A percentile compares a stretch with the other conserved stretches of the same genome.
These are phyloP conservation scores for Aphanomyces cochlioides DNA, from an alignment of 352 stramenopile species.

Conservation along the genomic window DNA sequence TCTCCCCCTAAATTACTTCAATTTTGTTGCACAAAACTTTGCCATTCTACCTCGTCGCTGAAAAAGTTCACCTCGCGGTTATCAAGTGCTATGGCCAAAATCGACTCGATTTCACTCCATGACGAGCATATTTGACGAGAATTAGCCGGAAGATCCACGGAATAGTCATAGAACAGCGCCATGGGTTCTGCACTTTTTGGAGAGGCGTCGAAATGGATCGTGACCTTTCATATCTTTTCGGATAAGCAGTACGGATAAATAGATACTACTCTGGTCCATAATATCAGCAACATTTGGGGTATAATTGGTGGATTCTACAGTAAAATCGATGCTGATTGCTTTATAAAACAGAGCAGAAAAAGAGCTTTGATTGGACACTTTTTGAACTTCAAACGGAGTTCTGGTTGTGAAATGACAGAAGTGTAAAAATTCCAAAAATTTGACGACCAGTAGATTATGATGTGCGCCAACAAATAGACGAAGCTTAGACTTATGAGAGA, in stretches of 20 bases:
- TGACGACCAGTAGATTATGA: no score
- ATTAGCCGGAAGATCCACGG: conserved; percentile 57
- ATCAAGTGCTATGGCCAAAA: conserved; percentile 77
- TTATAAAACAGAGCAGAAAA: no score
- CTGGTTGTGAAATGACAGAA: no score
- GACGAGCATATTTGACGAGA: conserved; percentile 65
- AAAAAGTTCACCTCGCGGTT: conserved; percentile 88
- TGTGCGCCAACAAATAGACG: no score
- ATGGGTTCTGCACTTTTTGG: background rate
- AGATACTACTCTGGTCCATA: no score
- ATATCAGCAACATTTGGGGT: no score
- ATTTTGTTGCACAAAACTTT: conserved; percentile 12
- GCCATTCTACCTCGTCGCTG: conserved; percentile 68
- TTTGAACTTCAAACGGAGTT: no score
- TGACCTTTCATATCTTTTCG: conserved; percentile 1
- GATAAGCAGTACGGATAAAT: conserved; percentile 3
- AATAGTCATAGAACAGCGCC: conserved; percentile 83
- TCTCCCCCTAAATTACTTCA: conserved; percentile 52
- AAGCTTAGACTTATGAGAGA: no score
- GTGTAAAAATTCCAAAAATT: no score
- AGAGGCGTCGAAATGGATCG: background rate
- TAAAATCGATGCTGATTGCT: no score
- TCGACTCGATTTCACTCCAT: conserved; percentile 79
- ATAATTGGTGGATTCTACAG: no score
- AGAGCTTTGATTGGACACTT: no score